Conservation (phyloP, 2,329 filamentous ascomycete species). For the Didymella segeticola region DNA sequence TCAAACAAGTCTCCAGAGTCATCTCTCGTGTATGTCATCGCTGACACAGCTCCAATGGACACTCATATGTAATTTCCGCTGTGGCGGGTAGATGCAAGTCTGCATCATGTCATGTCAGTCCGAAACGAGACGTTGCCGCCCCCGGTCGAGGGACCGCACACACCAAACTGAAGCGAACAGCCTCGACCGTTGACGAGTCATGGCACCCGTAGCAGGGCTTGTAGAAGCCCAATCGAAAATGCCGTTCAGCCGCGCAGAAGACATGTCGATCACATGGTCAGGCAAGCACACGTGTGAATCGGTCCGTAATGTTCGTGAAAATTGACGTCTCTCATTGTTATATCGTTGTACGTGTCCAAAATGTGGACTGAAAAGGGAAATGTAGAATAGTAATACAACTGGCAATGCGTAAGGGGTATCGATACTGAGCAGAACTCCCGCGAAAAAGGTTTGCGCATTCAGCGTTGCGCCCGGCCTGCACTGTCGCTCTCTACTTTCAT, state of each 20-base stretch:
- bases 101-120: constrained; percentile 1
- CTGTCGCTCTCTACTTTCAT: constrained; percentile 38
- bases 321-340: constrained; percentile 10
- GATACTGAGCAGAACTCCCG: not conserved
- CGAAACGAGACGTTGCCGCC: constrained; percentile 6
- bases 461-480: constrained; percentile 17
- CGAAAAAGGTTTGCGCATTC: constrained; percentile 1
- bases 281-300: constrained; percentile 6
- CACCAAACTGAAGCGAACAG: not conserved
- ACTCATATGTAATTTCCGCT: constrained; percentile 8
- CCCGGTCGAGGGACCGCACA: not conserved
- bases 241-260: not conserved
- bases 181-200: constrained; percentile 7
- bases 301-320: not conserved
- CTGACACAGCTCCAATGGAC: not conserved
- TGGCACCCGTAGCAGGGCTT: constrained; percentile 1
- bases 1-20: not conserved
- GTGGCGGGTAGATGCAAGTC: not conserved
- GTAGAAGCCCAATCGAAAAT: constrained; percentile 1
- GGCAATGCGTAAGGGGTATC: constrained; percentile 14
- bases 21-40: not conserved
- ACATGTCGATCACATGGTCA: not conserved
- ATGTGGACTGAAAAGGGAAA: not conserved
- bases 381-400: constrained; percentile 1
- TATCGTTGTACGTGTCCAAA: not conserved